Evolutionary conservation across 164 flowering plant species (phyloP).

Genomic region (Euptelea pleiosperma): DNA sequence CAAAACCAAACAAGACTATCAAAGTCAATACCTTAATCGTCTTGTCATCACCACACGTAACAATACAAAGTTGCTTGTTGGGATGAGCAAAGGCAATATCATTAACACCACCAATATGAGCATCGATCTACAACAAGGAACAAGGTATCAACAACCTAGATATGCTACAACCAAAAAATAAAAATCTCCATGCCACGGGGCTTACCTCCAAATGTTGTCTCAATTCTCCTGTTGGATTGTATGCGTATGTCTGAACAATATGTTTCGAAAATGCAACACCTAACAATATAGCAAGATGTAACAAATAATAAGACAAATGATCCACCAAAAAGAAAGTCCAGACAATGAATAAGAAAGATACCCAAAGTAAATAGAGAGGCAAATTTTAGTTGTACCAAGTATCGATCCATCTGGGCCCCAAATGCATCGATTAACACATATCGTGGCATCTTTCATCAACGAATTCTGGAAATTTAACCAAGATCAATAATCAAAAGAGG

Average conservation of each 20-base stretch:
- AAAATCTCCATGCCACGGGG: neutral
- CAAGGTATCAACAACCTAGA: neutral
- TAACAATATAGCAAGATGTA: conserved; percentile 9
- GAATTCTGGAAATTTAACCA: conserved; percentile 29
- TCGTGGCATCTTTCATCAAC: conserved; percentile 38
- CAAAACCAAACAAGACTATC: neutral
- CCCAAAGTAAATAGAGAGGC: neutral
- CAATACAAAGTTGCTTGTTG: conserved; percentile 50
- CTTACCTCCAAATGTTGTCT: conserved; percentile 56
- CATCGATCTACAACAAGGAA: conserved; percentile 45
- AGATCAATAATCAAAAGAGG: conserved; percentile 1
- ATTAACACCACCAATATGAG: conserved; percentile 68
- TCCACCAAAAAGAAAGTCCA: neutral
- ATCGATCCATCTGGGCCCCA: conserved; percentile 54
- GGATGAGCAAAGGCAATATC: conserved; percentile 65
- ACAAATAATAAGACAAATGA: neutral
- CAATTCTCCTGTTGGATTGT: conserved; percentile 46
- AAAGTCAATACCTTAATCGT: conserved; percentile 44
- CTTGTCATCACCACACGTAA: conserved; percentile 75
- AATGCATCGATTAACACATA: conserved; percentile 45
- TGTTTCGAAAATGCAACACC: conserved; percentile 72
- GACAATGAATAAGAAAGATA: neutral
- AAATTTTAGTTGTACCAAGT: conserved; percentile 27
- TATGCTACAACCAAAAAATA: neutral
- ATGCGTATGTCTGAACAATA: conserved; percentile 52